Conservation (phyloP, 768 basidiomycete genomes). For the Crucibulum laeve region DNA sequence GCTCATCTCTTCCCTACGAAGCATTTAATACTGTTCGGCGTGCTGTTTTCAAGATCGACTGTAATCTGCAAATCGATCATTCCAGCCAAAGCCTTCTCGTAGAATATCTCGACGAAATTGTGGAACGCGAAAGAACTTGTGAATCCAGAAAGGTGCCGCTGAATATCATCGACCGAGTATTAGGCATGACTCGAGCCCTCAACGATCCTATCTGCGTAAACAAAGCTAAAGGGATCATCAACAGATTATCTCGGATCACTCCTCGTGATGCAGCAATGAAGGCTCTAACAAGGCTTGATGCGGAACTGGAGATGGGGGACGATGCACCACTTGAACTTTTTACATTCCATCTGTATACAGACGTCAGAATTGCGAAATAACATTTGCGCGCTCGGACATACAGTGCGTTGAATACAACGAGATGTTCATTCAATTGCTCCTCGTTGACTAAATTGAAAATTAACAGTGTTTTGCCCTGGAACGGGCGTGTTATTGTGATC, state of each 20-base stretch:
- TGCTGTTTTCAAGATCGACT: constrained; percentile 26
- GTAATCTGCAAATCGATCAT: constrained; percentile 12
- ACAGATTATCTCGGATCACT: constrained; percentile 17
- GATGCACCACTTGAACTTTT: constrained; percentile 21
- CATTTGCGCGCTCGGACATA: too few species aligned
- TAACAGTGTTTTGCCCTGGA: too few species aligned
- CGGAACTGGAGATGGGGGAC: constrained; percentile 10
- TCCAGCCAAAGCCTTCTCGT: constrained; percentile 23
- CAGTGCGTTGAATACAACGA: too few species aligned
- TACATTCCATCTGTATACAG: constrained; percentile 29
- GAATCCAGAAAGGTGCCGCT: constrained; percentile 20
- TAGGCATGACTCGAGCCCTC: constrained; percentile 22
- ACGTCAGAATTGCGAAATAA: constrained; percentile 16
- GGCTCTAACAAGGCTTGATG: constrained; percentile 17
- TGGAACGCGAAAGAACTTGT: constrained; percentile 18
- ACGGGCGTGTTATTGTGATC: too few species aligned
- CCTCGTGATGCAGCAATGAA: constrained; percentile 20
- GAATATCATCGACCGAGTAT: constrained; percentile 24
- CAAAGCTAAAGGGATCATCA: constrained; percentile 22
- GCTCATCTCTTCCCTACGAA: constrained; percentile 25
- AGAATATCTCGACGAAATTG: constrained; percentile 21
- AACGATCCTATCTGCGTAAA: constrained; percentile 20
- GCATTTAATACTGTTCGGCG: constrained; percentile 32
- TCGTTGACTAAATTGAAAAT: too few species aligned
- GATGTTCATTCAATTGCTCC: too few species aligned